Conservation (phyloP, 495 filamentous ascomycete genomes). For the Neurospora tetrasperma region DNA sequence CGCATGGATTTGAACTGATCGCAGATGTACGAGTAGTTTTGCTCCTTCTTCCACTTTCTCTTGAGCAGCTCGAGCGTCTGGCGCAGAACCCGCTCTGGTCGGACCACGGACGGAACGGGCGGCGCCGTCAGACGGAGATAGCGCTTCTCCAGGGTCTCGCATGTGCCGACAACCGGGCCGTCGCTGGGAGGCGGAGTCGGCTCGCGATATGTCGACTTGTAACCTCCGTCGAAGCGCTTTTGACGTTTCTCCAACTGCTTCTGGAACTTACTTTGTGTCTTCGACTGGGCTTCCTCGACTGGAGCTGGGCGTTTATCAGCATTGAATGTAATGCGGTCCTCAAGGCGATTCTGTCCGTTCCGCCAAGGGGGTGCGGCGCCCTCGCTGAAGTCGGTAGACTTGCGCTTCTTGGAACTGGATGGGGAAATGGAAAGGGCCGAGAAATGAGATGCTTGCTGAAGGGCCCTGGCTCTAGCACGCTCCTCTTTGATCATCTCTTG, state of each 20-base stretch:
- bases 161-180: slow-evolving; percentile 80
- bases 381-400: slow-evolving; percentile 55
- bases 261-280: slow-evolving; percentile 71
- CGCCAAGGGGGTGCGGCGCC: slow-evolving; percentile 59
- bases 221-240: slow-evolving; percentile 70
- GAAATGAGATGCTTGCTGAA: not conserved
- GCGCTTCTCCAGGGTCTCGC: slow-evolving; percentile 77
- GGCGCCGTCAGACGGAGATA: slow-evolving; percentile 89
- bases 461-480: slow-evolving; percentile 33
- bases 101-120: slow-evolving; percentile 76
- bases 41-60: slow-evolving; percentile 87
- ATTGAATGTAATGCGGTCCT: slow-evolving; percentile 64
- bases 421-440: slow-evolving; percentile 9
- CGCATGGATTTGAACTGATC: slow-evolving; percentile 98
- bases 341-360: slow-evolving; percentile 56
- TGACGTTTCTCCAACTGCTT: slow-evolving; percentile 80
- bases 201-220: slow-evolving; percentile 50
- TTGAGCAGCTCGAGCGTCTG: slow-evolving; percentile 82
- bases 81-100: slow-evolving; percentile 69
- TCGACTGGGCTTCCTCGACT: slow-evolving; percentile 32
- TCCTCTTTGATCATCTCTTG: slow-evolving; percentile 77
- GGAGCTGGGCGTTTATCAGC: slow-evolving; percentile 44
- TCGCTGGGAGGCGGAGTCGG: slow-evolving; percentile 48
- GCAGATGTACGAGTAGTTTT: slow-evolving; percentile 94
- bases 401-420: slow-evolving; percentile 57